Conservation (phyloP, 495 filamentous ascomycete genomes). For the Penicillium soppii region DNA sequence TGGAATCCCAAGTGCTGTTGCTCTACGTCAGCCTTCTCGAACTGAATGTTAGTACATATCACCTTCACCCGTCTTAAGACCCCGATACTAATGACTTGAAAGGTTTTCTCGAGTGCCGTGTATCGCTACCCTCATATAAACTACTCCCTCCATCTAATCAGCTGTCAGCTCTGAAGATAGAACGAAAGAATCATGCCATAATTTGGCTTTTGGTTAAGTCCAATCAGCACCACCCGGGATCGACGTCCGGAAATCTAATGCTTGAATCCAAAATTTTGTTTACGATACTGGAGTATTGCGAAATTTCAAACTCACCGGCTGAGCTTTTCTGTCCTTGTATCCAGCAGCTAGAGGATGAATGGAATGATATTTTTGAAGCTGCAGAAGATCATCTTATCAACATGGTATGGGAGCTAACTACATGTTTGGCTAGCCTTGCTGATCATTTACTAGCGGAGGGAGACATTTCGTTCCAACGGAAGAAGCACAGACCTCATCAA, state of each 20-base stretch:
- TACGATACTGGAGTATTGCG: not conserved
- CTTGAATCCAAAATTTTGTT: slow-evolving; percentile 2
- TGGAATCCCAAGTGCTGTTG: not conserved
- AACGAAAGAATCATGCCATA: not conserved
- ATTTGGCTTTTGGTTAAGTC: slow-evolving; percentile 2
- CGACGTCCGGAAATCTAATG: not conserved
- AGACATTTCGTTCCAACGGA: not conserved
- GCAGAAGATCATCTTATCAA: not conserved
- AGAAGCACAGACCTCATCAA: not conserved
- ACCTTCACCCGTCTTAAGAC: not conserved
- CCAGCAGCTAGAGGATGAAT: not conserved
- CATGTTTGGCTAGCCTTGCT: not conserved
- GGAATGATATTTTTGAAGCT: not conserved
- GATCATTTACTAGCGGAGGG: not conserved
- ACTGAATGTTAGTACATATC: not conserved
- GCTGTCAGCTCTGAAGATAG: not conserved
- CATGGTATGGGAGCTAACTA: not conserved
- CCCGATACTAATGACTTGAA: not conserved
- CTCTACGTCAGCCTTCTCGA: not conserved
- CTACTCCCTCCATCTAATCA: not conserved
- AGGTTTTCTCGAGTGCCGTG: not conserved
- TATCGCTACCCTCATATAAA: not conserved
- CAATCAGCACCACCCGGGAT: not conserved
- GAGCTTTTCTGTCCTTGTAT: not conserved
- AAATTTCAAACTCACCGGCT: not conserved